Evolutionary conservation across 305 asterid genomes (phyloP), one percentile per base, ranked within the genome.

Genomic region (Rubia tinctorum): DNA sequence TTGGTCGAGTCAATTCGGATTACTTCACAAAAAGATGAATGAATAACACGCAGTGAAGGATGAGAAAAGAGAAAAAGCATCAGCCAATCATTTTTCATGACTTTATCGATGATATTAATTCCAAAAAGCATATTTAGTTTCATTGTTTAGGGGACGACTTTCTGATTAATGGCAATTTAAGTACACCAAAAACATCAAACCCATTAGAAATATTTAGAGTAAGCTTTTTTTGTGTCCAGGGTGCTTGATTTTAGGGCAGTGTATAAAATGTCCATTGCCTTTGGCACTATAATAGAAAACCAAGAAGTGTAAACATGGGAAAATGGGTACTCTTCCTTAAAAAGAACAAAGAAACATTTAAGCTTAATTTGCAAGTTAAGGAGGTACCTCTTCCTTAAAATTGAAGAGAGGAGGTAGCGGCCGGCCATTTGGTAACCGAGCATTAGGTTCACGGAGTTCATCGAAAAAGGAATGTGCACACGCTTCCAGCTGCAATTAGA

Each of bases 381-480:
- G 75, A 68, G 81, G 51, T 71, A 90, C 97, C 97, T 91, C 97
- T 78, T 90, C 93, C 79, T 94, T 88, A 86, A 92, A 94, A 83
- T 92, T 88, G 80, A 92, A 94, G 23, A 92, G 87, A 70, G 95
- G 91, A 9, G 96, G 99, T 78, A 94, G 80, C 45, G 93, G 96
- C 69, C 93, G 91, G 42, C 98, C 96, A 79, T 90, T 92, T 22
- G 95, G 97, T 80, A 94, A 84, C 60, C 94, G 88, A 37, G 88
- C 88, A 89, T 89, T 92, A 73, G 96, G 97, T 67, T 94, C 96
- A 42, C 99, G 93, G 13, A 94, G 89, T 78, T 90, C 99, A 80
- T 94, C 94, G 80, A 94, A 94, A 88, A 94, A 94, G 75, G 97
- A 86, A 88, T 92, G 99, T 15, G 98, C 91, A 73, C 92, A 86